Percentiles rank a stretch among this genome's conserved stretches.
Evolutionary conservation across 2,329 filamentous ascomycete species (phyloP).

Genomic region (Phaeoacremonium minimum): DNA sequence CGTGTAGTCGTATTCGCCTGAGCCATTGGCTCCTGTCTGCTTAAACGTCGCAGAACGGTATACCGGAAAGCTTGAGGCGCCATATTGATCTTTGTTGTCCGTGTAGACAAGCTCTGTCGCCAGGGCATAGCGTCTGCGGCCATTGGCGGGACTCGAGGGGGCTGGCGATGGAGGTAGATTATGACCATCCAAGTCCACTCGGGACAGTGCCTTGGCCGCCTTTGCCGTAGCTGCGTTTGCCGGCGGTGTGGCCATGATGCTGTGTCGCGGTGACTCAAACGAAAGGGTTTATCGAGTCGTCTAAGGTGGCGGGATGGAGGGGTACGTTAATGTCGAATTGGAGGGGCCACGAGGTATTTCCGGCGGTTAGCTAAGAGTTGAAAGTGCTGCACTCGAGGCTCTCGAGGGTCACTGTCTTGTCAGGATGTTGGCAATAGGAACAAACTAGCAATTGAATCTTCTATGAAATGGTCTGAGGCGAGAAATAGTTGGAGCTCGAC

Average conservation of each 20-base stretch:
- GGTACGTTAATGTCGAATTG: too few relatives aligned
- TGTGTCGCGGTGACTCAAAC: conserved; percentile 9
- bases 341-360: too few relatives aligned
- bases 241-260: conserved; percentile 21
- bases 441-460: too few relatives aligned
- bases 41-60: conserved; percentile 99
- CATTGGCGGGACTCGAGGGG: conserved; percentile 82
- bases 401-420: too few relatives aligned
- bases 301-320: too few relatives aligned
- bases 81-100: conserved; percentile 94
- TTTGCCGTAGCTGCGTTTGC: conserved; percentile 28
- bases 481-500: too few relatives aligned
- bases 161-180: conserved; percentile 87
- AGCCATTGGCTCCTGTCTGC: conserved; percentile 74
- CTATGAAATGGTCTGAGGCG: too few relatives aligned
- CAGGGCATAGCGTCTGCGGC: conserved; percentile 79
- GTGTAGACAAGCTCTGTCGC: conserved; percentile 97
- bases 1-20: conserved; percentile 96
- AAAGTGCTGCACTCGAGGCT: too few relatives aligned
- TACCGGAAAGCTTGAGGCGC: conserved; percentile 91
- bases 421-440: too few relatives aligned
- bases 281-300: too few relatives aligned
- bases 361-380: too few relatives aligned
- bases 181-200: conserved; percentile 77
- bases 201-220: conserved; percentile 45